Conservation (phyloP, 2,329 filamentous ascomycete species). For the Fusarium brachygibbosum region DNA sequence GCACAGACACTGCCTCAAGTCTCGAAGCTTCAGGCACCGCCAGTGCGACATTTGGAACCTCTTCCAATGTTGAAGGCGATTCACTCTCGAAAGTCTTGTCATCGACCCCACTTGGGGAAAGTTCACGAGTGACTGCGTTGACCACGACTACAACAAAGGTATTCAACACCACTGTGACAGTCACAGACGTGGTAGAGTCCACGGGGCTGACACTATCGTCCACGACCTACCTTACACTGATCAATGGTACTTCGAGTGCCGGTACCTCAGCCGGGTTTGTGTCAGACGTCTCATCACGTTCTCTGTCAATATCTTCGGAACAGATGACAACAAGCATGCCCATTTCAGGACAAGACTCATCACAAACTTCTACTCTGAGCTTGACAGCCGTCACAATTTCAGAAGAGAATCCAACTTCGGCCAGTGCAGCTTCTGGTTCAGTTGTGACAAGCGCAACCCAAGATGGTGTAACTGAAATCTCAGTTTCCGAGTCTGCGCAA, state of each 20-base stretch:
- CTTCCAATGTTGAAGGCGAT: background rate
- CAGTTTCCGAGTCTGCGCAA: too few species aligned
- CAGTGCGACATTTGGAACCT: constrained; percentile 2
- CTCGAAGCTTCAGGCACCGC: background rate
- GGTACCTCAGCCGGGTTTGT: background rate
- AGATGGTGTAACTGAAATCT: too few species aligned
- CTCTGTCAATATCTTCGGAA: too few species aligned
- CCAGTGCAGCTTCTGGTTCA: too few species aligned
- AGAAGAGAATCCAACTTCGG: too few species aligned
- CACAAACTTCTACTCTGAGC: too few species aligned
- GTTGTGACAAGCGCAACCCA: too few species aligned
- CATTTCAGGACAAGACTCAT: too few species aligned
- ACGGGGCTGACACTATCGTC: background rate
- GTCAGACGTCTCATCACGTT: constrained; percentile 15
- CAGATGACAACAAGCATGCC: too few species aligned
- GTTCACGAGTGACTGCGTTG: background rate
- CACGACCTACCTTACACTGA: background rate
- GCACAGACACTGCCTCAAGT: background rate
- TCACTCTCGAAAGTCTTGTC: constrained; percentile 2
- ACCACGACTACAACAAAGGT: constrained; percentile 32
- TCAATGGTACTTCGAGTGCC: background rate
- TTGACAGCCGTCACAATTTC: too few species aligned
- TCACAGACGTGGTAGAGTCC: background rate
- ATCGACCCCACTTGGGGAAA: background rate
- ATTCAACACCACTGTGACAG: constrained; percentile 32